Percentiles rank a stretch among this genome's conserved stretches.
Evolutionary conservation across 2,329 filamentous ascomycete species (phyloP).

Genomic region (Furcasterigmium sp.): DNA sequence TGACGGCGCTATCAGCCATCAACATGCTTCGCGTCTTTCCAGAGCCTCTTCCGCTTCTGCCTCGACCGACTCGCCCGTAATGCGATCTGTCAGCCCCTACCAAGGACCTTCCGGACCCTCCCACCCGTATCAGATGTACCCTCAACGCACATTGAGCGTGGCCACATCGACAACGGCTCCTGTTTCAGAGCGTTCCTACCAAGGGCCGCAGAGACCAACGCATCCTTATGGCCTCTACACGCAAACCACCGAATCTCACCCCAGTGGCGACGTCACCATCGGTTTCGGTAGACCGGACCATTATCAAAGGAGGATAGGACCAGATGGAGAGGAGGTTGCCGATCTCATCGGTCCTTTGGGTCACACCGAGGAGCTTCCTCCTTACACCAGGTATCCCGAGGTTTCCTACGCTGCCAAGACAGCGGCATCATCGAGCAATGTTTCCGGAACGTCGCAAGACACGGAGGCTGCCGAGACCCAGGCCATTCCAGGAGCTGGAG

Average conservation of each 20-base stretch:
- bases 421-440: constrained; percentile 12
- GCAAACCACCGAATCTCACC: constrained; percentile 65
- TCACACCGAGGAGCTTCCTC: constrained; percentile 85
- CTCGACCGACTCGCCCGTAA: constrained; percentile 30
- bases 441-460: too few species aligned
- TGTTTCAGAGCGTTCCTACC: constrained; percentile 52
- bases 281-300: constrained; percentile 65
- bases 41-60: constrained; percentile 18
- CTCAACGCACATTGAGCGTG: constrained; percentile 65
- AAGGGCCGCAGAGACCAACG: constrained; percentile 60
- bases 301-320: constrained; percentile 69
- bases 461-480: constrained; percentile 7
- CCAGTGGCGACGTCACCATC: constrained; percentile 39
- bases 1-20: constrained; percentile 30
- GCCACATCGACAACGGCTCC: constrained; percentile 66
- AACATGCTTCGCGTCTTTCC: constrained; percentile 11
- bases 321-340: constrained; percentile 79
- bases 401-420: constrained; percentile 57
- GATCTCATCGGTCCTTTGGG: constrained; percentile 85
- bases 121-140: constrained; percentile 81
- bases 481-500: constrained; percentile 51
- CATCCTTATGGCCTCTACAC: constrained; percentile 86
- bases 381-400: constrained; percentile 86
- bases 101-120: constrained; percentile 68
- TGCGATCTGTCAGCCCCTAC: constrained; percentile 58